Evolutionary conservation across 2,329 filamentous ascomycete genomes (phyloP).

Genomic region (Aspergillus sp.): DNA sequence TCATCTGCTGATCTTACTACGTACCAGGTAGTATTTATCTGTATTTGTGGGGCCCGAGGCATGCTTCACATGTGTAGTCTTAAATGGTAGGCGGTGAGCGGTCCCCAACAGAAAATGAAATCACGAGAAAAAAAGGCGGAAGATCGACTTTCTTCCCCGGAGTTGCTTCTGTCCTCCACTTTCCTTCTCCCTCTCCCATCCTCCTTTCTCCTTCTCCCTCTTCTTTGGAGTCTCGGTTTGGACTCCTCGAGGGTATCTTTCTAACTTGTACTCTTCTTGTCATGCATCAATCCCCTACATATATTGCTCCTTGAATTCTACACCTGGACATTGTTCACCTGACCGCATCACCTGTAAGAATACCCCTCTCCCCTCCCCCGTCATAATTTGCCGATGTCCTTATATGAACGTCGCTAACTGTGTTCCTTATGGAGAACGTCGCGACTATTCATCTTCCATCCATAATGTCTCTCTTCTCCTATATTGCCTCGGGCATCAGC

Average conservation of each 20-base stretch:
- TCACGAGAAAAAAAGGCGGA: neutral
- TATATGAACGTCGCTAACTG: neutral
- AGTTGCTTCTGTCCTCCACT: neutral
- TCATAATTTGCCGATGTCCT: neutral
- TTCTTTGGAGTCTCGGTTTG: neutral
- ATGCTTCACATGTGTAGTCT: neutral
- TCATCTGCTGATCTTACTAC: neutral
- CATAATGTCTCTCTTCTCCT: slow-evolving; percentile 62
- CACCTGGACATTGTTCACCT: slow-evolving; percentile 10
- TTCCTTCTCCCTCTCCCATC: neutral
- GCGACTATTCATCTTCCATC: neutral
- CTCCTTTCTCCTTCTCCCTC: neutral
- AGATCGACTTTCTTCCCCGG: neutral
- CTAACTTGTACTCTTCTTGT: slow-evolving; percentile 1
- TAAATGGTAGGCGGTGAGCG: slow-evolving; percentile 6
- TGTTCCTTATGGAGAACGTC: neutral
- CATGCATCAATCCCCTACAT: slow-evolving; percentile 13
- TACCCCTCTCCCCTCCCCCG: neutral
- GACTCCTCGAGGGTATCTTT: neutral
- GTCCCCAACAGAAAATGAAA: neutral
- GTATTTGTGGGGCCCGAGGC: neutral
- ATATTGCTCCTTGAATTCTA: slow-evolving; percentile 1
- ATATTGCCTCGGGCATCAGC: slow-evolving; percentile 58
- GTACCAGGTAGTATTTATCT: too few relatives aligned
- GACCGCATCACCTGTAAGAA: slow-evolving; percentile 12